Evolutionary conservation across 2,329 filamentous ascomycete genomes (phyloP), one percentile per base, ranked within the genome.

Genomic region (Penicillium sp.): DNA sequence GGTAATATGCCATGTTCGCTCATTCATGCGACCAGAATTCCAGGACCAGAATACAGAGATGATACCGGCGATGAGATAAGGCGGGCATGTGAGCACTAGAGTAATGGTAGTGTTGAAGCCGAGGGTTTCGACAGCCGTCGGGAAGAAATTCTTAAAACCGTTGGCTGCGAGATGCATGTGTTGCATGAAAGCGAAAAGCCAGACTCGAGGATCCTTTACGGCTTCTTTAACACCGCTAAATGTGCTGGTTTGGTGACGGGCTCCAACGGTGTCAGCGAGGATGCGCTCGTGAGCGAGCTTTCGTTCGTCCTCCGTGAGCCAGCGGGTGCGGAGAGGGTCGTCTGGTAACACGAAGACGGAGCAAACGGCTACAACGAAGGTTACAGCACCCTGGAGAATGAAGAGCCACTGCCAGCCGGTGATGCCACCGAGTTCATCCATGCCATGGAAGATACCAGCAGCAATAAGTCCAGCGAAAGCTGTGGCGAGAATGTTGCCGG

Each of bases 401-500:
- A 44, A 41, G 16, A 41, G 18, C 39, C 39, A 41, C 21, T 81
- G 74, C 84, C 83, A 87, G 1, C 82, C 83, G 0, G 77, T 71
- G 46, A 85, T 77, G 2, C 82, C 82, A 9, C 79, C 65, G 2
- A 77, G 72, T 8, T 81, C 81, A 53, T 85, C 76, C 79, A 86
- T 83, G 58, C 82, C 82, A 39, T 78, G 81, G 54, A 84, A 68
- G 5, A 85, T 81, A n/a, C 81, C 83, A 0, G 82, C 81, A 3
- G 78, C 83, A 41, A 86, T 78, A 3, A 86, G 75, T 0, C 82
- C 81, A 0, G 81, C 83, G 62, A 86, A 86, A 48, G 82, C 81
- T 45, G 83, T 83, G 43, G 83, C 83, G 59, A 85, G 79, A 57
- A 84, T 78, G 63, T 83, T 84, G 2, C 82, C 81, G 56, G 81